phyloP scores from a whole-genome alignment of 306 rosid genomes.

The Corylus heterophylla region DNA sequence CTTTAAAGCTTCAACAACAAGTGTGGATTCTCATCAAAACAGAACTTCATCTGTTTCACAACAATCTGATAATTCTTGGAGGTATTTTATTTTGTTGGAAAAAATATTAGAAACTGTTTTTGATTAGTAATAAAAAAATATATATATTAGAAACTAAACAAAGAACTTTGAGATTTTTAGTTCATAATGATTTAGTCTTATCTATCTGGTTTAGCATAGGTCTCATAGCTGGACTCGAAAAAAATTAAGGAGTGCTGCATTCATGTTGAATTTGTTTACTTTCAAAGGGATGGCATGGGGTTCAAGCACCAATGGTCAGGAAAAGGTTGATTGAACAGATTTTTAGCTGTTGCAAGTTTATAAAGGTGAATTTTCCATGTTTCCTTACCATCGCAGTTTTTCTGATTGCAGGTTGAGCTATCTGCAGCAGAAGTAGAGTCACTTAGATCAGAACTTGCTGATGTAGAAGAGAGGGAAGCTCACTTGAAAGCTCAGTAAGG shows the following conservation, averaged over 20 bases:
- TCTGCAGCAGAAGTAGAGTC: conserved; percentile 72
- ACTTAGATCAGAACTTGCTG: conserved; percentile 76
- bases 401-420: conserved; percentile 59
- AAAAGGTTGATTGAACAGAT: conserved; percentile 56
- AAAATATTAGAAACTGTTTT: conserved; percentile 1
- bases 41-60: conserved; percentile 38
- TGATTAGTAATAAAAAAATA: too few relatives aligned
- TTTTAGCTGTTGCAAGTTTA: conserved; percentile 2
- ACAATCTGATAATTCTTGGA: conserved; percentile 40
- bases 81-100: conserved; percentile 34
- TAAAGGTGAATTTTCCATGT: conserved; percentile 17
- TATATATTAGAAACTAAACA: not conserved
- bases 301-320: conserved; percentile 45
- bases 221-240: conserved; percentile 44
- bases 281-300: conserved; percentile 63
- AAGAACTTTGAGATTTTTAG: conserved; percentile 6
- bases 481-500: conserved; percentile 83
- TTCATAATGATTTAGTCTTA: conserved; percentile 34
- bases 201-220: conserved; percentile 47
- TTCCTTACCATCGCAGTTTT: conserved; percentile 26
- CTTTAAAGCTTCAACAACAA: conserved; percentile 58
- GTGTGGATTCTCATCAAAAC: conserved; percentile 43
- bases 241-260: conserved; percentile 50
- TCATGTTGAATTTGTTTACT: conserved; percentile 67
- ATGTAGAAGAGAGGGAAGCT: conserved; percentile 86